Percentiles rank a stretch among this genome's conserved stretches.
Conservation (phyloP, 352 stramenopile species). For the Phytophthora ramorum region DNA sequence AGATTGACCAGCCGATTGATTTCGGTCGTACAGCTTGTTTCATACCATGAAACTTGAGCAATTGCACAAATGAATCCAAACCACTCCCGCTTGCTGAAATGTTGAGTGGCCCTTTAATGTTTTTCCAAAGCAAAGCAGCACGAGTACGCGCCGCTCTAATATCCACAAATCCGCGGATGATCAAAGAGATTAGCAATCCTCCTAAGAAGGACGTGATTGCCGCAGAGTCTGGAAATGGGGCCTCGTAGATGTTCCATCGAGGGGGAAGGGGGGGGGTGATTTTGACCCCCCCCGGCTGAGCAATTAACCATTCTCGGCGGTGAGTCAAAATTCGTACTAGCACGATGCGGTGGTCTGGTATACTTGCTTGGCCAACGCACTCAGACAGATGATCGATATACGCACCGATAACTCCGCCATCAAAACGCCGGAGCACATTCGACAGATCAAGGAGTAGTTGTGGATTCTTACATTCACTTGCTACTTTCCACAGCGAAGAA, state of each 20-base stretch:
- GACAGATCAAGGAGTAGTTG: not conserved
- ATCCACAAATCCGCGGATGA: slow-evolving; percentile 2
- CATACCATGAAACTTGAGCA: slow-evolving; percentile 12
- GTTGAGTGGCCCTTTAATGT: not conserved
- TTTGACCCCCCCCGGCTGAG: slow-evolving; percentile 1
- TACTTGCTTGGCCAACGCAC: not conserved
- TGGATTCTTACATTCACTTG: not conserved
- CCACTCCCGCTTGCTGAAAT: not conserved
- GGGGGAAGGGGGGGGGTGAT: too few relatives aligned
- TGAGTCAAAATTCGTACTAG: not conserved
- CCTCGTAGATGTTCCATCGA: slow-evolving; percentile 1
- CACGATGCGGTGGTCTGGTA: not conserved
- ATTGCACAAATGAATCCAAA: not conserved
- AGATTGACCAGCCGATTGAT: not conserved
- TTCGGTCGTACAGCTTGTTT: slow-evolving; percentile 2
- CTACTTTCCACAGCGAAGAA: too few relatives aligned
- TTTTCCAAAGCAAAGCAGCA: not conserved
- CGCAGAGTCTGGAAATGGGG: slow-evolving; percentile 7
- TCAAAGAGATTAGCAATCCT: not conserved
- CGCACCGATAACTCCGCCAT: not conserved
- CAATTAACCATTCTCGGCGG: slow-evolving; percentile 10
- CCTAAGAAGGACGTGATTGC: slow-evolving; percentile 1
- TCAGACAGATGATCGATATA: slow-evolving; percentile 5
- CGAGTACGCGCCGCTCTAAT: slow-evolving; percentile 5
- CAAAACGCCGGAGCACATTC: slow-evolving; percentile 6